Percentiles rank a stretch among this genome's conserved stretches.
phyloP scores from a whole-genome alignment of 2,329 filamentous ascomycete genomes.

The Laburnicola sp. region DNA sequence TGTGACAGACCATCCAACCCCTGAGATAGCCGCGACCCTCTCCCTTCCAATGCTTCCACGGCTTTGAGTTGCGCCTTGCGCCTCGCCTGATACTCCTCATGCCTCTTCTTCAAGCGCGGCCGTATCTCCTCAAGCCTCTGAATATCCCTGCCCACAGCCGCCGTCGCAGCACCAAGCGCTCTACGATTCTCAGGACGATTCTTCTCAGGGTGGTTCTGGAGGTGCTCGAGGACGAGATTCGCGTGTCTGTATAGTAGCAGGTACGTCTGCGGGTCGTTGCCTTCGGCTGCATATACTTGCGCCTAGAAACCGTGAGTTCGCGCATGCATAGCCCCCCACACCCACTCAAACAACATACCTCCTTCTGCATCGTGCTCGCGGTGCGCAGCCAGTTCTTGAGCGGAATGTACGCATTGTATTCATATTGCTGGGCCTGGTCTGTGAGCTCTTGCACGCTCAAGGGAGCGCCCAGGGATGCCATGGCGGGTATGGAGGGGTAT shows the following conservation, averaged over 20 bases:
- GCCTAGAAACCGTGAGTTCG: constrained; percentile 59
- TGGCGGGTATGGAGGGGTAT: constrained; percentile 14
- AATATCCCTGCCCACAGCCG: constrained; percentile 66
- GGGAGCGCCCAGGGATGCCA: constrained; percentile 52
- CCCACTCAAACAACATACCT: constrained; percentile 61
- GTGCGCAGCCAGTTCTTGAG: constrained; percentile 82
- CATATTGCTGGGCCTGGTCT: constrained; percentile 74
- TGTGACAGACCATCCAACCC: constrained; percentile 31
- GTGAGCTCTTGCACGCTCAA: constrained; percentile 77
- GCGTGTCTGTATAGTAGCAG: constrained; percentile 89
- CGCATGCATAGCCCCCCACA: neutral
- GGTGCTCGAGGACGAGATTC: constrained; percentile 74
- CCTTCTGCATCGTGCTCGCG: constrained; percentile 75
- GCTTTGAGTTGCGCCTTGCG: constrained; percentile 30
- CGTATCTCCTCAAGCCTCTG: constrained; percentile 76
- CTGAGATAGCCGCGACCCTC: constrained; percentile 18
- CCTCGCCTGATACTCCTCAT: constrained; percentile 54
- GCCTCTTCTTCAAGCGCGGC: constrained; percentile 72
- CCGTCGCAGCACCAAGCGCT: constrained; percentile 60
- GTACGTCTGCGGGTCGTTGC: constrained; percentile 85
- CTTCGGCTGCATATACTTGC: constrained; percentile 79
- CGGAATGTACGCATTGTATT: constrained; percentile 75
- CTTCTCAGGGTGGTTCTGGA: constrained; percentile 76
- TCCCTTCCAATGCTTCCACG: constrained; percentile 31
- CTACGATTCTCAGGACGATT: constrained; percentile 63